Evolutionary conservation across 306 rosid genomes (phyloP).

Genomic region (Corylus americana): DNA sequence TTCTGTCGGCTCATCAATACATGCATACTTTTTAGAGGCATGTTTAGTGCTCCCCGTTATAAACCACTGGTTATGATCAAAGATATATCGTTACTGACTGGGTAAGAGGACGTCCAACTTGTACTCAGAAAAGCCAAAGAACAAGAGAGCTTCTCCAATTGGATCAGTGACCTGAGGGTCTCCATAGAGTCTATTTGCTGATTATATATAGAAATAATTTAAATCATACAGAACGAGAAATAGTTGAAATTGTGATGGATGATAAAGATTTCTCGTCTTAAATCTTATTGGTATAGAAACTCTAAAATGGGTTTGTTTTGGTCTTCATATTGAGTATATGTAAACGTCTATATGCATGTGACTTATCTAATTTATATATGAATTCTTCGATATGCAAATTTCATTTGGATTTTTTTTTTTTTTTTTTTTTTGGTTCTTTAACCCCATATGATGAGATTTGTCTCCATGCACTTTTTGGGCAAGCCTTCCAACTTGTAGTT

Average conservation of each 20-base stretch:
- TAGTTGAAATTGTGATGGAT: neutral
- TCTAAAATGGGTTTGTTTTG: too few relatives aligned
- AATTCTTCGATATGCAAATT: too few relatives aligned
- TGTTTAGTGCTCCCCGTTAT: neutral
- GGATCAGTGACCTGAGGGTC: neutral
- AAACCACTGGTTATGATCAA: neutral
- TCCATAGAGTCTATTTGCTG: neutral
- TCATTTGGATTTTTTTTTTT: too few relatives aligned
- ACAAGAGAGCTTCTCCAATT: neutral
- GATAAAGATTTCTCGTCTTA: too few relatives aligned
- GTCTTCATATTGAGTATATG: too few relatives aligned
- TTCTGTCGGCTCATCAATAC: neutral
- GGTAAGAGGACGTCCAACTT: neutral
- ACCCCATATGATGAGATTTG: neutral
- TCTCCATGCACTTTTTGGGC: neutral
- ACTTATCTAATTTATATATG: too few relatives aligned
- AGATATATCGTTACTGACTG: neutral
- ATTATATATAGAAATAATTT: neutral
- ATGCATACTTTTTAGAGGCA: neutral
- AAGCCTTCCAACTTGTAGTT: neutral
- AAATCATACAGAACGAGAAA: neutral
- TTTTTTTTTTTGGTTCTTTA: neutral
- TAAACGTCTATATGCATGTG: too few relatives aligned
- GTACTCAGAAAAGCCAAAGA: neutral
- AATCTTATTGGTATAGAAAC: too few relatives aligned